These are phyloP conservation scores for Setaria italica DNA, from an alignment of 202 grass and related monocot genomes.

Conservation along the genomic window DNA sequence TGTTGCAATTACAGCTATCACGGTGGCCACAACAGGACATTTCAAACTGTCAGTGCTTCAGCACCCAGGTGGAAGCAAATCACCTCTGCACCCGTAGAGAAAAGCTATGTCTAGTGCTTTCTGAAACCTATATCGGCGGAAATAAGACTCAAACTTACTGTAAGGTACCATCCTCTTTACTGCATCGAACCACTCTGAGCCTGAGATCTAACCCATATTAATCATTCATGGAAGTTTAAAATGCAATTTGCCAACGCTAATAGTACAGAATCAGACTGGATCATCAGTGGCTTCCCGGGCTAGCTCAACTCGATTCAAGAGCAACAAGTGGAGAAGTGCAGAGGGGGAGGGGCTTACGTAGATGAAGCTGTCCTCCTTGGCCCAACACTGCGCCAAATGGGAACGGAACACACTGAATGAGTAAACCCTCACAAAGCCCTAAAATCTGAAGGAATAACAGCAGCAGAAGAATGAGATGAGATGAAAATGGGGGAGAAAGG, in stretches of 20 bases:
- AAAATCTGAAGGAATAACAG: neutral
- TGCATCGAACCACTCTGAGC: neutral
- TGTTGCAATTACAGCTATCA: neutral
- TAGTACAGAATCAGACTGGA: neutral
- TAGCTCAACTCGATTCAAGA: neutral
- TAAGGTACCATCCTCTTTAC: too few relatives aligned
- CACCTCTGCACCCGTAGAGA: neutral
- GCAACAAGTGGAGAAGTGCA: neutral
- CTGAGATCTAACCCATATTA: slow-evolving; percentile 1
- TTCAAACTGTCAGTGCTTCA: neutral
- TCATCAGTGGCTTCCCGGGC: too few relatives aligned
- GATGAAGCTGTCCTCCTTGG: slow-evolving; percentile 87
- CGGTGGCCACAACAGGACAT: neutral
- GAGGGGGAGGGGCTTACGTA: slow-evolving; percentile 52
- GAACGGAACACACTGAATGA: neutral
- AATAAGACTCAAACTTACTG: neutral
- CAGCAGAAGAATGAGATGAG: too few relatives aligned
- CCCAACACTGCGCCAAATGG: slow-evolving; percentile 67
- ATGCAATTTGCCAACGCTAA: neutral
- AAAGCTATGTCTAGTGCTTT: neutral
- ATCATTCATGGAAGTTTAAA: neutral
- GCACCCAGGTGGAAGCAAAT: slow-evolving; percentile 4
- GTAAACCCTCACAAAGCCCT: slow-evolving; percentile 39
- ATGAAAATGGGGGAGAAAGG: too few relatives aligned
- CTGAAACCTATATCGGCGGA: slow-evolving; percentile 3